A percentile compares a stretch with the other conserved stretches of the same genome.
Evolutionary conservation across 1,139 yeast genomes (phyloP).

Genomic region (Suhomyces ambrosiae): DNA sequence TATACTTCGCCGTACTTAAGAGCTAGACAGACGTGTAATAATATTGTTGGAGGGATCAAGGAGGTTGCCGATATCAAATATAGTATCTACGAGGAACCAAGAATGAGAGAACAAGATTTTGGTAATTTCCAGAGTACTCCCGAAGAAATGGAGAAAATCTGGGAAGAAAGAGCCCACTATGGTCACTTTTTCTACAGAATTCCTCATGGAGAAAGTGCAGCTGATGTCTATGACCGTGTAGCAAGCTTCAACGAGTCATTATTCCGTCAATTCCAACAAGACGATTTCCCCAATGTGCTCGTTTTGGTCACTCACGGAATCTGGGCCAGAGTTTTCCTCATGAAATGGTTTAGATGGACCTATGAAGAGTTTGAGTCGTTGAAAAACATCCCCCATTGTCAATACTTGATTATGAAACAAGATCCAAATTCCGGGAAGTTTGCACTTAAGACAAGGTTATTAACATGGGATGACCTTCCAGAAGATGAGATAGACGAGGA

Average conservation of each 20-base stretch:
- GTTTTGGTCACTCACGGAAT: conserved; percentile 91
- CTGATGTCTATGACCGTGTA: conserved; percentile 89
- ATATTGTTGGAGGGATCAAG: conserved; percentile 61
- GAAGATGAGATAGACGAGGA: conserved; percentile 44
- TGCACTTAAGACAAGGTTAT: conserved; percentile 52
- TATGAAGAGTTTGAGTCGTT: conserved; percentile 85
- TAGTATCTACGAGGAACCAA: conserved; percentile 75
- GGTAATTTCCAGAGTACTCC: conserved; percentile 86
- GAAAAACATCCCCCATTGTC: conserved; percentile 82
- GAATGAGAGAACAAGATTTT: conserved; percentile 92
- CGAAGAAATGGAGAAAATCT: conserved; percentile 73
- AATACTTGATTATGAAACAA: conserved; percentile 75
- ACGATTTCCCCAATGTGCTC: conserved; percentile 68
- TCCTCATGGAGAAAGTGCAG: conserved; percentile 94
- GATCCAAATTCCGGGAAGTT: conserved; percentile 43
- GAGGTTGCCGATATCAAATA: conserved; percentile 51
- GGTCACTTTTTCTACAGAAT: conserved; percentile 91
- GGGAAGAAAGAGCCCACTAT: conserved; percentile 82
- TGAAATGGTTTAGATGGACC: conserved; percentile 94
- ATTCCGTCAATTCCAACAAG: conserved; percentile 73
- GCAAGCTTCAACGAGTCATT: conserved; percentile 87
- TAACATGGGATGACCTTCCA: conserved; percentile 61
- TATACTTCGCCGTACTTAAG: conserved; percentile 84
- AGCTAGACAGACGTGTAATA: conserved; percentile 78
- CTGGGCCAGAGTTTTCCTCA: conserved; percentile 87